Evolutionary conservation across 202 grass and related monocot species (phyloP), one percentile per base, ranked within the genome.

Genomic region (Bolboschoenoplectus hybrid): DNA sequence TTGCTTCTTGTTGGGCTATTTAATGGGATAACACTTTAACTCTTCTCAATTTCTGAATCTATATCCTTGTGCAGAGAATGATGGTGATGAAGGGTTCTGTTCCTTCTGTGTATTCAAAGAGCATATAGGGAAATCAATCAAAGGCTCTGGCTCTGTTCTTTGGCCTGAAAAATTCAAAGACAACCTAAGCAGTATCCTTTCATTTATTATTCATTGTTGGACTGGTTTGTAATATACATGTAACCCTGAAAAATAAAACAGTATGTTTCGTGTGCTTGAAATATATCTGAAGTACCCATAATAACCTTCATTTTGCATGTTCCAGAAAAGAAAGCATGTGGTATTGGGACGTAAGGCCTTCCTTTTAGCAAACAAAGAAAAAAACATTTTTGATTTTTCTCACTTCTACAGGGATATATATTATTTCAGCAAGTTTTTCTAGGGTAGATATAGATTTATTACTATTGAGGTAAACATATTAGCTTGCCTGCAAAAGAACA

Each of bases 171-270:
- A 88, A 86, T 91, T 99, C 70, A 91, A 76, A 80, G 88, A 92
- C 75, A 97, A 94, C 88, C 87, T 97, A 77, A 91, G 74, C 78
- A 92, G 97, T 99, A 99, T 99, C 92, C 97, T 97, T 92, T 60
- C 19, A 78, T 79, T 60, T 11, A 51, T 79, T 32, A 13, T 81
- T 71, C 6, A 45, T 62, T 87, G 62, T 77, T 84, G 13, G 40
- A 13, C 67, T 63, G 66, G 57, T 89, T 66, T 63, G 36, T 13
- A 45, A n/a, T 83, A 46, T 57, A 61, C 63, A 53, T 55, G 51
- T 84, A 81, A 40, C 53, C 46, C 20, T 34, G 41, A 0, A 74
- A 32, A 51, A 34, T 52, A 53, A 80, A 80, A 55, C 10, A 38
- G 20, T 14, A 16, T 36, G 20, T 53, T 10, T 12, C 32, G 41